phyloP scores from a whole-genome alignment of 2,329 filamentous ascomycete genomes.

The Dendryphion nanum region DNA sequence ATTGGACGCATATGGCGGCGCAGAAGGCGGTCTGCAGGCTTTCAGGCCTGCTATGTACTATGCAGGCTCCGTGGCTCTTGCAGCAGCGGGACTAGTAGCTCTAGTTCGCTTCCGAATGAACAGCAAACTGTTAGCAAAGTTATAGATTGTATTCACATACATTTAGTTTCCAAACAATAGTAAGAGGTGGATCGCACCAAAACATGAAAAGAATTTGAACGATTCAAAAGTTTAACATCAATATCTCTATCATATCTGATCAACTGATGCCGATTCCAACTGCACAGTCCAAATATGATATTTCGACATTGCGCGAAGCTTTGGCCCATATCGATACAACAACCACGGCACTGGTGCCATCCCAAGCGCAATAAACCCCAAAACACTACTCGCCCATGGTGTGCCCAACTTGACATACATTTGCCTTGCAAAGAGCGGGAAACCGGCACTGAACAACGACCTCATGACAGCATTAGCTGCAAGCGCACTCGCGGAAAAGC shows the following conservation, averaged over 20 bases:
- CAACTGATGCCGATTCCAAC: too few relatives aligned
- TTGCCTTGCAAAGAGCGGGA: too few relatives aligned
- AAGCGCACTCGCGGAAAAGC: conserved; percentile 6
- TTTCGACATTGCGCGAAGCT: not conserved
- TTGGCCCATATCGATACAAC: conserved; percentile 6
- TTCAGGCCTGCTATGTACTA: not conserved
- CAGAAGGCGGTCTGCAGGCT: not conserved
- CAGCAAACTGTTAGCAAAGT: not conserved
- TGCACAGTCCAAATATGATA: too few relatives aligned
- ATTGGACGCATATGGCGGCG: not conserved
- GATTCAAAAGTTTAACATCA: too few relatives aligned
- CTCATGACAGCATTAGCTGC: too few relatives aligned
- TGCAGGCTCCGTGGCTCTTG: not conserved
- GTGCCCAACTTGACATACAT: conserved; percentile 50
- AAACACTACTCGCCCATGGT: conserved; percentile 55
- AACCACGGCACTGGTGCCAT: conserved; percentile 39
- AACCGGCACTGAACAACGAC: too few relatives aligned
- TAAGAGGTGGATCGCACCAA: too few relatives aligned
- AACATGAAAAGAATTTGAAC: too few relatives aligned
- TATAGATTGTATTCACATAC: too few relatives aligned
- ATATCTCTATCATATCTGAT: too few relatives aligned
- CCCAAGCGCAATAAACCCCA: conserved; percentile 48
- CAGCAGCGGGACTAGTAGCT: not conserved
- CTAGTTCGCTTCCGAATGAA: not conserved
- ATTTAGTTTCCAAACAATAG: too few relatives aligned